Conservation (phyloP, 1,284 basidiomycete genomes). For the Retiboletus fuscus region DNA sequence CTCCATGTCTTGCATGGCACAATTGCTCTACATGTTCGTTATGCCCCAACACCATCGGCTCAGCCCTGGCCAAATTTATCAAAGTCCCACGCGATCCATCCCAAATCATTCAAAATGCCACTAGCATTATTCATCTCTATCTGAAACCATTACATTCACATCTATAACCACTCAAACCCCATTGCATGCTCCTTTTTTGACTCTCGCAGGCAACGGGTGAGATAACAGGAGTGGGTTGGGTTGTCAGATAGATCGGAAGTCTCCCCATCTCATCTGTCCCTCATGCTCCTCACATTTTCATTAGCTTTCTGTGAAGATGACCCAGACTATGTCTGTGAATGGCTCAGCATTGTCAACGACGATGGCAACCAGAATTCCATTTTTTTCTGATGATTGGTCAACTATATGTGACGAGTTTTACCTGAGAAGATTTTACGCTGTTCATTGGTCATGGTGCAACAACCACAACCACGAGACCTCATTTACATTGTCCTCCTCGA, state of each 20-base stretch:
- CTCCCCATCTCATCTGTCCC: background rate
- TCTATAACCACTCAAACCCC: no score
- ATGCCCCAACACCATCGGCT: slow-evolving; percentile 31
- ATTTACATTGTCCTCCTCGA: slow-evolving; percentile 57
- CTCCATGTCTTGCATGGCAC: slow-evolving; percentile 30
- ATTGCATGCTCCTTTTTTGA: no score
- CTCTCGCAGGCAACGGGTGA: no score
- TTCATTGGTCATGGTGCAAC: slow-evolving; percentile 63
- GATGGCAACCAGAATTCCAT: slow-evolving; percentile 46
- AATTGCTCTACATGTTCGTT: slow-evolving; percentile 27
- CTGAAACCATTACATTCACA: no score
- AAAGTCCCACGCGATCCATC: no score
- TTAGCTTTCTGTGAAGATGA: slow-evolving; percentile 38
- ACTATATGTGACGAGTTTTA: slow-evolving; percentile 44
- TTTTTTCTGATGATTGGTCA: slow-evolving; percentile 45
- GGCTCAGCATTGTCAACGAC: slow-evolving; percentile 40
- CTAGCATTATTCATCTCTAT: no score
- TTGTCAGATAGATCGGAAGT: slow-evolving; percentile 54
- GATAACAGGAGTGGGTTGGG: slow-evolving; percentile 51
- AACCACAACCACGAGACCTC: slow-evolving; percentile 54
- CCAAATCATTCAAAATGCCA: no score
- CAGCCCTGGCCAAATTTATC: no score
- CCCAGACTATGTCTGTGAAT: slow-evolving; percentile 26
- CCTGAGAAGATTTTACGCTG: slow-evolving; percentile 53
- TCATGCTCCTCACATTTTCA: slow-evolving; percentile 17